Conservation (phyloP, 768 basidiomycete species). For the Lactarius tabidus region DNA sequence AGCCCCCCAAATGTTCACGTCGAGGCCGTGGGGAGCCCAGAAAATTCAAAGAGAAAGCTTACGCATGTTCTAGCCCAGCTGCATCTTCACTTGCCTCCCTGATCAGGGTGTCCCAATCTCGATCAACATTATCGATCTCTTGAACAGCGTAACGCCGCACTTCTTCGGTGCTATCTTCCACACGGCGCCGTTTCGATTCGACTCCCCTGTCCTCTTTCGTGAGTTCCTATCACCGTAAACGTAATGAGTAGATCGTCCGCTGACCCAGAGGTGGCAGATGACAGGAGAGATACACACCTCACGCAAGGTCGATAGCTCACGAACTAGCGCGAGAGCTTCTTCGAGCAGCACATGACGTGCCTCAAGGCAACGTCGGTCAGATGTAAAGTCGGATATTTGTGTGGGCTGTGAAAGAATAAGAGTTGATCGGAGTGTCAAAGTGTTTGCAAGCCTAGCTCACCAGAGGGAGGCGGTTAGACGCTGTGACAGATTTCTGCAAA, state of each 20-base stretch:
- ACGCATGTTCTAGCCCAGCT: slow-evolving; percentile 24
- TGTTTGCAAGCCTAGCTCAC: slow-evolving; percentile 39
- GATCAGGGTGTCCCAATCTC: slow-evolving; percentile 21
- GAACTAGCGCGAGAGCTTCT: slow-evolving; percentile 56
- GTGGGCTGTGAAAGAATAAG: slow-evolving; percentile 34
- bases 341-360: slow-evolving; percentile 51
- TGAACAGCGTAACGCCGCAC: slow-evolving; percentile 14
- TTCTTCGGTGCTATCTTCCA: slow-evolving; percentile 13
- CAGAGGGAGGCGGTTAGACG: slow-evolving; percentile 61
- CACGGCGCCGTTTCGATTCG: slow-evolving; percentile 22
- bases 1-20: background rate
- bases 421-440: slow-evolving; percentile 29
- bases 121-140: slow-evolving; percentile 25
- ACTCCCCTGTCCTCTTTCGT: slow-evolving; percentile 13
- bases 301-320: slow-evolving; percentile 65
- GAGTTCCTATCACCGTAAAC: slow-evolving; percentile 19
- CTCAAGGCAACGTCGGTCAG: slow-evolving; percentile 39
- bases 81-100: slow-evolving; percentile 23
- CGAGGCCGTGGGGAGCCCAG: slow-evolving; percentile 5
- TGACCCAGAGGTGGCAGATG: slow-evolving; percentile 8
- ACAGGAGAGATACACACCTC: slow-evolving; percentile 43
- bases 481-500: slow-evolving; percentile 72
- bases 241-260: slow-evolving; percentile 14
- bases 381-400: slow-evolving; percentile 31
- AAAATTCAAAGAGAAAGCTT: slow-evolving; percentile 32